phyloP scores from a whole-genome alignment of 768 basidiomycete species.

The Cystobasidium tubakii region DNA sequence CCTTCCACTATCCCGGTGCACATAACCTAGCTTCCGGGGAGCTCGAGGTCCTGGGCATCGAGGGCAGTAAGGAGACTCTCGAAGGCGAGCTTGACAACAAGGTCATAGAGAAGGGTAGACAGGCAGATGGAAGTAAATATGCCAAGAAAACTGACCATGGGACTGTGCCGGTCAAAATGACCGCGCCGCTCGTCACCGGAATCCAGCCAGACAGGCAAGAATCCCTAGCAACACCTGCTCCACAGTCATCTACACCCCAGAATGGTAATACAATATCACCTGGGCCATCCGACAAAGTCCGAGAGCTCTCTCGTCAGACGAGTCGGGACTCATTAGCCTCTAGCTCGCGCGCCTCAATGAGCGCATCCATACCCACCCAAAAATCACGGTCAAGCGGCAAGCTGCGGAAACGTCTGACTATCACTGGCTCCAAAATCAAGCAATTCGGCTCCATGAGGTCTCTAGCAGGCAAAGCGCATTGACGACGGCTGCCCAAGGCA shows the following conservation, averaged over 20 bases:
- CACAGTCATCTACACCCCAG: neutral
- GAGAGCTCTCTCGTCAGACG: neutral
- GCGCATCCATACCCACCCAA: neutral
- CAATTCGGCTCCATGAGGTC: neutral
- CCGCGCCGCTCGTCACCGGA: too few species aligned
- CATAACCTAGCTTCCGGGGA: neutral
- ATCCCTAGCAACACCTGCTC: neutral
- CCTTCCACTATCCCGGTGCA: conserved; percentile 19
- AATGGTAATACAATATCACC: neutral
- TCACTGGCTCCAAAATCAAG: conserved; percentile 1
- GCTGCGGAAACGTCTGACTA: neutral
- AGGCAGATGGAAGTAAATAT: too few species aligned
- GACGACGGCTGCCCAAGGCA: too few species aligned
- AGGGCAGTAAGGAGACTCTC: conserved; percentile 23
- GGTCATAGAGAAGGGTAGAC: too few species aligned
- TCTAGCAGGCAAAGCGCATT: neutral
- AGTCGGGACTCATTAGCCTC: neutral
- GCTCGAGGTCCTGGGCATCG: conserved; percentile 23
- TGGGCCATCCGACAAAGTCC: neutral
- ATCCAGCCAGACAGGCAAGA: neutral
- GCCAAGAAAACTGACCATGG: too few species aligned
- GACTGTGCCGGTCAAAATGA: too few species aligned
- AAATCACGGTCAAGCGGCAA: neutral
- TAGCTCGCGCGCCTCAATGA: neutral
- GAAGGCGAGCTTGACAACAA: neutral